Percentiles rank a stretch among this genome's conserved stretches.
phyloP scores from a whole-genome alignment of 2,329 filamentous ascomycete species.

The Pestalotiopsis sp. region DNA sequence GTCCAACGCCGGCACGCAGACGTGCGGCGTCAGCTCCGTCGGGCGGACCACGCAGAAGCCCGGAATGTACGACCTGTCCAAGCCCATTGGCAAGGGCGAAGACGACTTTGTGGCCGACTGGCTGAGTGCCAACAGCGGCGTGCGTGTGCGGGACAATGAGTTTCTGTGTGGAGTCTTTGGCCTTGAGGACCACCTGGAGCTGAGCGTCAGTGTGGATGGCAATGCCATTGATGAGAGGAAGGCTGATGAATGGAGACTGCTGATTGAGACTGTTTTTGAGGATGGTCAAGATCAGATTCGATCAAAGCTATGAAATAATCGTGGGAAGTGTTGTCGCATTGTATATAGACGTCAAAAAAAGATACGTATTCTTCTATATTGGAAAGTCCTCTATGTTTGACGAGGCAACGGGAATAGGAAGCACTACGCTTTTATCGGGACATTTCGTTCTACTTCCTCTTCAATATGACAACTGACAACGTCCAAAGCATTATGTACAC shows the following conservation, averaged over 20 bases:
- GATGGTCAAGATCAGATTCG: not conserved
- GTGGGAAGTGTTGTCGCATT: not conserved
- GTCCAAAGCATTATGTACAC: not conserved
- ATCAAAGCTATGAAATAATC: not conserved
- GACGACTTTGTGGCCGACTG: slow-evolving; percentile 5
- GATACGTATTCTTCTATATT: not conserved
- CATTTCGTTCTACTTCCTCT: too few relatives aligned
- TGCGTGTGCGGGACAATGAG: not conserved
- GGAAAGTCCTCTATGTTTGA: too few relatives aligned
- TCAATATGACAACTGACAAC: too few relatives aligned
- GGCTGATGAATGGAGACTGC: not conserved
- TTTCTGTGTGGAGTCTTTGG: not conserved
- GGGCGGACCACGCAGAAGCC: slow-evolving; percentile 6
- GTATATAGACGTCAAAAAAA: not conserved
- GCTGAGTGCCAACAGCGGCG: not conserved
- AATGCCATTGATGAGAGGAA: slow-evolving; percentile 1
- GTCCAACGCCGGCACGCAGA: not conserved
- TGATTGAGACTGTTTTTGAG: not conserved
- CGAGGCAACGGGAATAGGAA: too few relatives aligned
- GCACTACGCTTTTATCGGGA: too few relatives aligned
- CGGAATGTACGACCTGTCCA: not conserved
- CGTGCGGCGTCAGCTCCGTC: not conserved
- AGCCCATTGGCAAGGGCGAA: not conserved
- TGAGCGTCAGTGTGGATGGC: not conserved
- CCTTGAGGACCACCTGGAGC: not conserved